Evolutionary conservation across 345 rosid genomes (phyloP).

Genomic region (Conringia planisiliqua): DNA sequence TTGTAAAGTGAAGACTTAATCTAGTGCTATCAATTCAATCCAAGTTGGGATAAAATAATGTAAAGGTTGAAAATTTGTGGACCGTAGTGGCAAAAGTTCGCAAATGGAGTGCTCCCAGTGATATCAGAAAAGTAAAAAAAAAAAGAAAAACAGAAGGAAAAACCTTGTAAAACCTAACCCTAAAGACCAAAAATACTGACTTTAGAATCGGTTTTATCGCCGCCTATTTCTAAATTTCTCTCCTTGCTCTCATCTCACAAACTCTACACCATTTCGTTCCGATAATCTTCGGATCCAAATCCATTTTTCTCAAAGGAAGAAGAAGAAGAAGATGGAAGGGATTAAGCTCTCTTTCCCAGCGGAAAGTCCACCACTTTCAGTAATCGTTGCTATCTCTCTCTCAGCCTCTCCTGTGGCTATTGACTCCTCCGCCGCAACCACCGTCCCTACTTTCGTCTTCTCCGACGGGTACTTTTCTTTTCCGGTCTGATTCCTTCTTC

Average conservation of each 20-base stretch:
- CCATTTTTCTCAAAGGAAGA: not conserved
- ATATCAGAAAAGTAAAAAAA: too few species aligned
- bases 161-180: not conserved
- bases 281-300: not conserved
- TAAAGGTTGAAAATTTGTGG: not conserved
- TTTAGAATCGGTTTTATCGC: not conserved
- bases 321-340: conserved; percentile 34
- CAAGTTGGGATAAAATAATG: not conserved
- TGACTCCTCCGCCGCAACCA: conserved; percentile 29
- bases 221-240: not conserved
- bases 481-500: not conserved
- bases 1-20: not conserved
- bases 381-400: conserved; percentile 57
- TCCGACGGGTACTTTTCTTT: conserved; percentile 54
- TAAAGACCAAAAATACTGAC: not conserved
- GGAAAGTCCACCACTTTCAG: conserved; percentile 60
- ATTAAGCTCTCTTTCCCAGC: conserved; percentile 50
- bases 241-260: not conserved
- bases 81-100: not conserved
- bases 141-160: not conserved
- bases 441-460: conserved; percentile 46
- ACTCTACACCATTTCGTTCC: not conserved
- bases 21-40: not conserved
- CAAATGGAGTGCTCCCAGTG: not conserved
- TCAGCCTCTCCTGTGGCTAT: conserved; percentile 36